phyloP scores from a whole-genome alignment of 2,329 filamentous ascomycete species.

The Cytospora mali region DNA sequence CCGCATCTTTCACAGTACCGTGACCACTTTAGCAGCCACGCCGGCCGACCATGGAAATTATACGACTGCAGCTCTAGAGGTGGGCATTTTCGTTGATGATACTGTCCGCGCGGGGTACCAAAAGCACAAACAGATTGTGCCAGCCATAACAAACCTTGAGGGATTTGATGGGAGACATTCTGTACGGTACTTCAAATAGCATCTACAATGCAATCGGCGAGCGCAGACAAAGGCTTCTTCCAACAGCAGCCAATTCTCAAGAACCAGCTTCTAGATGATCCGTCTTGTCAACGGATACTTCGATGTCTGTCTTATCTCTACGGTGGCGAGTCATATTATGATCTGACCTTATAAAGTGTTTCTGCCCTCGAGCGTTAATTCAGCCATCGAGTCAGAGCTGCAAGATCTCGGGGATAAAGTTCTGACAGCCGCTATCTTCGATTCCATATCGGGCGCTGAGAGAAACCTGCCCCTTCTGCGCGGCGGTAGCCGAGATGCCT shows the following conservation, averaged over 20 bases:
- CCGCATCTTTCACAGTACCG: not conserved
- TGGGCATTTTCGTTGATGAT: no score
- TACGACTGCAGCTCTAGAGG: no score
- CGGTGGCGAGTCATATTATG: conserved; percentile 1
- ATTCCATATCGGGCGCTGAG: conserved; percentile 66
- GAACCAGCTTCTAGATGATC: conserved; percentile 62
- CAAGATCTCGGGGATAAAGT: conserved; percentile 54
- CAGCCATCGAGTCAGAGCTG: conserved; percentile 47
- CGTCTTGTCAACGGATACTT: conserved; percentile 53
- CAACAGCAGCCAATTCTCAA: conserved; percentile 53
- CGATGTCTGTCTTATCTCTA: conserved; percentile 42
- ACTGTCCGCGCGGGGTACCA: no score
- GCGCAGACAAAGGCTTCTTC: conserved; percentile 55
- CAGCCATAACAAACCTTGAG: no score
- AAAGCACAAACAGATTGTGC: no score
- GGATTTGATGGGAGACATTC: not conserved
- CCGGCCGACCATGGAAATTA: no score
- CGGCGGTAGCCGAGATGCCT: conserved; percentile 60
- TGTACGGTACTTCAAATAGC: not conserved
- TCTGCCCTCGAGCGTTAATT: conserved; percentile 45
- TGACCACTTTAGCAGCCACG: no score
- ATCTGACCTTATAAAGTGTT: conserved; percentile 46
- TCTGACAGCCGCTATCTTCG: conserved; percentile 56
- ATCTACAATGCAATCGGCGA: not conserved
- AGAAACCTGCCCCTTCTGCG: conserved; percentile 63